phyloP scores from a whole-genome alignment of 2,329 filamentous ascomycete genomes.

The Pseudogymnoascus sp. region DNA sequence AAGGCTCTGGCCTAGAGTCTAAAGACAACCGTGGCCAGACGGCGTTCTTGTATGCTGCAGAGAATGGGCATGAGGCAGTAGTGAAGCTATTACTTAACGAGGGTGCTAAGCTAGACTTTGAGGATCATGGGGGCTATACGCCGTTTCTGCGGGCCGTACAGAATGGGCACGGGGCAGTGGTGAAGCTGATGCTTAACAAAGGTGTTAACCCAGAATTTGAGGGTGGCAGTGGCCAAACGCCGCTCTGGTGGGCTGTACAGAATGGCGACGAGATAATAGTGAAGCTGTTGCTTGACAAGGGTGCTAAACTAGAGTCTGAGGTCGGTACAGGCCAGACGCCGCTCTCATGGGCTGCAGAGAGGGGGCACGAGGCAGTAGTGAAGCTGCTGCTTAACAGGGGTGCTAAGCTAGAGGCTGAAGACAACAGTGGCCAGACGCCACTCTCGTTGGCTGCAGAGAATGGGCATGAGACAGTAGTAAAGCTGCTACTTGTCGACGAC shows the following conservation, averaged over 20 bases:
- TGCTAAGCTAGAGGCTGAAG: not conserved
- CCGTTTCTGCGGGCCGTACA: not conserved
- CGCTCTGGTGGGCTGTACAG: slow-evolving; percentile 11
- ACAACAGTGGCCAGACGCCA: not conserved
- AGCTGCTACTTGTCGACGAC: not conserved
- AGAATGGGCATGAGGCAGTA: not conserved
- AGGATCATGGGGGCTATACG: fast-evolving
- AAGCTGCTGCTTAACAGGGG: slow-evolving; percentile 2
- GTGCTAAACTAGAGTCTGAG: slow-evolving; percentile 14
- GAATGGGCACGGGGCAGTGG: not conserved
- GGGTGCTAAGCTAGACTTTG: not conserved
- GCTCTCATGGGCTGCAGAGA: not conserved
- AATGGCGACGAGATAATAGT: slow-evolving; percentile 15
- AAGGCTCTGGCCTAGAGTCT: not conserved
- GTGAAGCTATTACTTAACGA: not conserved
- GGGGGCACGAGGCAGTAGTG: not conserved
- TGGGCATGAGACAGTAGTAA: not conserved
- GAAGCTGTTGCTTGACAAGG: slow-evolving; percentile 16
- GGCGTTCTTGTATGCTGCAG: not conserved
- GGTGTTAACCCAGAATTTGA: slow-evolving; percentile 9
- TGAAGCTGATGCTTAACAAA: slow-evolving; percentile 34
- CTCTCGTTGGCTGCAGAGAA: not conserved
- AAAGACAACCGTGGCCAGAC: no score
- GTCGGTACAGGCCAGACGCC: no score
- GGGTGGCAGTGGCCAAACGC: not conserved